Percentiles rank a stretch among this genome's conserved stretches.
phyloP scores from a whole-genome alignment of 202 grass and related monocot genomes.

The Hordeum pubiflorum region DNA sequence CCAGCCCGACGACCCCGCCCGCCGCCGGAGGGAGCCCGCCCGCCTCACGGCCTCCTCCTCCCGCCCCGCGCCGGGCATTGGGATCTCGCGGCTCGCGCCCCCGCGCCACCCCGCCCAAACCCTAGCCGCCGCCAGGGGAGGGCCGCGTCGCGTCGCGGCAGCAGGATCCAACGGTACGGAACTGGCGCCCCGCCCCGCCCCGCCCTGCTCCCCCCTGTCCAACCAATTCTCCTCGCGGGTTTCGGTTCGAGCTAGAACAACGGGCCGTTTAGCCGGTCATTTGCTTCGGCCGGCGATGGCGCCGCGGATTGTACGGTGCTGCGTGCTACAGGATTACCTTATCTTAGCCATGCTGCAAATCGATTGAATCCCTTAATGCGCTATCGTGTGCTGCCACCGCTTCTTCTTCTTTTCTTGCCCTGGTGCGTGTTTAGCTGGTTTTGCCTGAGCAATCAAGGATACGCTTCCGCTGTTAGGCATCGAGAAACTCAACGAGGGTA shows the following conservation, averaged over 20 bases:
- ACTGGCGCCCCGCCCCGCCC: not conserved
- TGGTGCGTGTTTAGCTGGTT: not conserved
- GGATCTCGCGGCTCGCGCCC: slow-evolving; percentile 20
- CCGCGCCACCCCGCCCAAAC: not conserved
- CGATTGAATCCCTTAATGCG: not conserved
- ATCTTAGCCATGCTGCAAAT: not conserved
- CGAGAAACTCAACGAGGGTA: not conserved
- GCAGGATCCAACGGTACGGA: not conserved
- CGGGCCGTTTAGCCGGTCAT: not conserved
- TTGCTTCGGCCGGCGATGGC: not conserved
- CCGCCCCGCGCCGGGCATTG: slow-evolving; percentile 16
- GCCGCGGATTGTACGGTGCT: not conserved
- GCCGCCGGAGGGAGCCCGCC: not conserved
- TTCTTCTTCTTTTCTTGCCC: no score
- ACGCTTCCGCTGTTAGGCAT: not conserved
- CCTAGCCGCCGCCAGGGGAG: slow-evolving; percentile 5
- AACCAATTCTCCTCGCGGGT: not conserved
- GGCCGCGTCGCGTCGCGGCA: not conserved
- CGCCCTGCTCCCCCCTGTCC: not conserved
- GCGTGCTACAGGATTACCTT: not conserved
- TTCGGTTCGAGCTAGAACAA: not conserved
- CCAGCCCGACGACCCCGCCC: not conserved
- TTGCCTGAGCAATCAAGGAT: not conserved
- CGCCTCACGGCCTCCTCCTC: not conserved
- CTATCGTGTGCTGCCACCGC: not conserved